Evolutionary conservation across 2,329 filamentous ascomycete species (phyloP).

Genomic region (Phialocephala subalpina): DNA sequence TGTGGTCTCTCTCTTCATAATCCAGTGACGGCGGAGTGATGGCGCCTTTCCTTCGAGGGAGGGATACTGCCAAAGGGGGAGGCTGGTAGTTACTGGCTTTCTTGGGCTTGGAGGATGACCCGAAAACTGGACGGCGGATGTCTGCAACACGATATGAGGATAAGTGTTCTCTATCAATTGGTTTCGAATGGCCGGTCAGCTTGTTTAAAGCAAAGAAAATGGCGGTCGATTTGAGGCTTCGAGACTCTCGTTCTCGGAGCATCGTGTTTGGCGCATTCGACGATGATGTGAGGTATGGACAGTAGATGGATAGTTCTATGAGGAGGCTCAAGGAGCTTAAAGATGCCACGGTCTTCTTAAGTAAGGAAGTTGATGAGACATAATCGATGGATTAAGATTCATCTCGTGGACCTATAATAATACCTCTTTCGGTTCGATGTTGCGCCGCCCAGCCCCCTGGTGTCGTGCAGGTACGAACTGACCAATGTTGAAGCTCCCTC

Average conservation of each 20-base stretch:
- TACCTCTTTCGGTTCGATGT: neutral
- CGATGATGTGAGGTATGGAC: neutral
- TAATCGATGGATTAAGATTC: neutral
- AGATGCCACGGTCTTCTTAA: neutral
- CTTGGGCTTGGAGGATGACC: neutral
- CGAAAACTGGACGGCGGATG: conserved; percentile 7
- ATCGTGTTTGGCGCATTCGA: neutral
- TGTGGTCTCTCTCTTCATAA: conserved; percentile 16
- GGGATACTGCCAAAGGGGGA: conserved; percentile 15
- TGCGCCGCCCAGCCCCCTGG: neutral
- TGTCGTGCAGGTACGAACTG: neutral
- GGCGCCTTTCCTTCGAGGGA: conserved; percentile 18
- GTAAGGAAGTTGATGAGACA: neutral
- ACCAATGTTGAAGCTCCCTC: neutral
- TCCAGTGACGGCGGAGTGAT: conserved; percentile 23
- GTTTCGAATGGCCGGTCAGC: conserved; percentile 17
- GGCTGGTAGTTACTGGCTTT: conserved; percentile 23
- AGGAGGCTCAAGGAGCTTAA: neutral
- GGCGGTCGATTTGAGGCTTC: neutral
- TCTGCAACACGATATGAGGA: neutral
- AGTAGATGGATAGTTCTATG: neutral
- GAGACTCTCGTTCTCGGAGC: neutral
- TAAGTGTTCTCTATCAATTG: neutral
- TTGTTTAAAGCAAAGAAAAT: conserved; percentile 16
- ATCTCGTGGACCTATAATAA: neutral